A percentile compares a stretch with the other conserved stretches of the same genome.
Evolutionary conservation across 192 early-diverging fungal genomes (phyloP).

Genomic region (Gonapodya prolifera): DNA sequence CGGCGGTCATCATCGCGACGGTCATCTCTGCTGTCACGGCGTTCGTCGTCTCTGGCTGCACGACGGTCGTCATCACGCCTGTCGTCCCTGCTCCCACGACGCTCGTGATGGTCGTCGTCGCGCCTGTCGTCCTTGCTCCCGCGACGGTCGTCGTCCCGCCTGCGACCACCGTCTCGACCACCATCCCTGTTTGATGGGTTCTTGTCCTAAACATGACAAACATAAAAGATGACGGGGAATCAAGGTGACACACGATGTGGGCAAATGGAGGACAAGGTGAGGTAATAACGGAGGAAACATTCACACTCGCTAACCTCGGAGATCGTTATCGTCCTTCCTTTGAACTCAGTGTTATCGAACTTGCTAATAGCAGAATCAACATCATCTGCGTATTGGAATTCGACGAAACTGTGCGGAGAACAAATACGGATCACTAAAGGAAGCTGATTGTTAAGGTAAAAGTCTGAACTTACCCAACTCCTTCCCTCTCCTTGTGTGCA

Average conservation of each 20-base stretch:
- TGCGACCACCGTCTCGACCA: no score
- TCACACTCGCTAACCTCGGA: not conserved
- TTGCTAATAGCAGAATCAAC: conserved; percentile 74
- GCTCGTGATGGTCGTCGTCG: not conserved
- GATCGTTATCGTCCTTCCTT: conserved; percentile 21
- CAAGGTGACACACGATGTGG: not conserved
- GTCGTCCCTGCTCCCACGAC: not conserved
- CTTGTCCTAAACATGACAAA: not conserved
- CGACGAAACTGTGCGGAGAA: conserved; percentile 59
- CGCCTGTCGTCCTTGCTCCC: not conserved
- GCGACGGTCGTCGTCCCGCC: not conserved
- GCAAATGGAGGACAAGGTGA: not conserved
- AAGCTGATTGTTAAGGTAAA: not conserved
- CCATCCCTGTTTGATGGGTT: not conserved
- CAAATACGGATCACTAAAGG: not conserved
- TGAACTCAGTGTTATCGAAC: conserved; percentile 56
- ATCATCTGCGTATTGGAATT: conserved; percentile 68
- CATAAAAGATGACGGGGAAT: not conserved
- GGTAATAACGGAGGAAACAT: not conserved
- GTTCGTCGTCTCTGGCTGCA: not conserved
- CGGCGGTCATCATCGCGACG: not conserved
- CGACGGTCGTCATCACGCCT: not conserved
- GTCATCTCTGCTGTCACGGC: not conserved
- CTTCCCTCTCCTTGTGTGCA: conserved; percentile 64
- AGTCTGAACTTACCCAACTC: conserved; percentile 60